These are phyloP conservation scores for Stereum hirsutum DNA, from an alignment of 1,284 basidiomycete genomes.

Conservation along the genomic window DNA sequence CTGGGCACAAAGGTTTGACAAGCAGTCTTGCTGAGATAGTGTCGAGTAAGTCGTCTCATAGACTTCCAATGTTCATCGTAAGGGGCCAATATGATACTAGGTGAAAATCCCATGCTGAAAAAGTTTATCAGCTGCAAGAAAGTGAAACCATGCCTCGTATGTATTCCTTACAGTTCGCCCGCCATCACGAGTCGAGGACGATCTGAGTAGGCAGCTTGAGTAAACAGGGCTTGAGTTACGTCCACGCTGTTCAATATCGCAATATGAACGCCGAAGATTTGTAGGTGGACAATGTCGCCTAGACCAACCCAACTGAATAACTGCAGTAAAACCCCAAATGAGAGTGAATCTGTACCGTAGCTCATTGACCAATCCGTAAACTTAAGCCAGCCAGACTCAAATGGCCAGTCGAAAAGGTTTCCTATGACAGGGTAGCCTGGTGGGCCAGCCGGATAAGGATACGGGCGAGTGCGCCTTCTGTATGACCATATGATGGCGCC, in stretches of 20 bases:
- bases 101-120: constrained; percentile 10
- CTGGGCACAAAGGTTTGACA: constrained; percentile 8
- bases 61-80: constrained; percentile 12
- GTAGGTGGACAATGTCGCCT: constrained; percentile 11
- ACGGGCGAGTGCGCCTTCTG: constrained; percentile 1
- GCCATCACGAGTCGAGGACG: constrained; percentile 11
- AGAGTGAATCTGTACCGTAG: constrained; percentile 10
- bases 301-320: neutral
- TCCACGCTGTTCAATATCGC: constrained; percentile 10
- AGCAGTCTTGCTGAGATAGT: constrained; percentile 10
- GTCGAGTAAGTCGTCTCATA: constrained; percentile 11
- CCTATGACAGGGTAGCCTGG: constrained; percentile 12
- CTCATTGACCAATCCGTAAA: constrained; percentile 14
- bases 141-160: no score
- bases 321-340: no score
- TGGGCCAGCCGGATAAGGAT: constrained; percentile 13
- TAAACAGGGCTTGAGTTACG: constrained; percentile 9
- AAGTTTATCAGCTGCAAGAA: neutral
- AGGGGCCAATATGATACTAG: constrained; percentile 11
- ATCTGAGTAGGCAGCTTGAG: constrained; percentile 11
- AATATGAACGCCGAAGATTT: constrained; percentile 11
- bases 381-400: constrained; percentile 11
- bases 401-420: constrained; percentile 14
- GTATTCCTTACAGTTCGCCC: constrained; percentile 8
- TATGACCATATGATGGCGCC: no score